Evolutionary conservation across 1,139 yeast species (phyloP), one percentile per base, ranked within the genome.

Genomic region (Hyphopichia burtonii): DNA sequence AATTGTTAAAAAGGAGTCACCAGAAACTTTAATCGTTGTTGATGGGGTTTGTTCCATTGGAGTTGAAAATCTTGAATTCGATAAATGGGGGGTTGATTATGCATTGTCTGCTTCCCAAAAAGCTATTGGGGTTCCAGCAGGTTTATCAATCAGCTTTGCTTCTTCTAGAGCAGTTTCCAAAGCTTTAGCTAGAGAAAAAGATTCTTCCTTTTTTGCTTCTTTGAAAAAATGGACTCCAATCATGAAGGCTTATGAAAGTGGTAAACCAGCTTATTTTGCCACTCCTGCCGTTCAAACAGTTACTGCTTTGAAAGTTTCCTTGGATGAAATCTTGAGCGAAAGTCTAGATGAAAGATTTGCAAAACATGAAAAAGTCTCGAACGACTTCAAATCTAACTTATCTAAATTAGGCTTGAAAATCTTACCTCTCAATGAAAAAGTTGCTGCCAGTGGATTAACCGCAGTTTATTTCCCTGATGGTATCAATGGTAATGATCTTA

Each of bases 11-110:
- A 61, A 71, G 49, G 70, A 74, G 4, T 78, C 90, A 3, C 97
- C 98, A 41, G 85, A 86, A 33, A 82, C 97, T 19, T 76, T 91
- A 50, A 74, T 91, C 45, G 68, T 89, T 41, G 96, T 91, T 39
- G 99, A 91, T 61, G 96, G 96, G 38, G 98, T 91, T 33, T 93
- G 98, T 67, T 88, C 97, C 8, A 80, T 91, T 49, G 98, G 86
- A 27, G 94, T 88, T 45, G 99, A 91, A 66, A 76, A 82, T 53
- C 71, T 93, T 51, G 83, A 86, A 57, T 91, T 93, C 61, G 94
- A 89, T 62, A 76, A 77, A 28, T 93, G 98, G 98, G 91, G 90
- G 9, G 65, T 91, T 44, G 99, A 91, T 66, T 88, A 77, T 54
- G 95, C 82, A 36, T 74, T 91, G 52, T 86, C 96, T 39, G 98